These are phyloP conservation scores for Wickerhamiella australiensis DNA, from an alignment of 805 yeast genomes.

Conservation along the genomic window DNA sequence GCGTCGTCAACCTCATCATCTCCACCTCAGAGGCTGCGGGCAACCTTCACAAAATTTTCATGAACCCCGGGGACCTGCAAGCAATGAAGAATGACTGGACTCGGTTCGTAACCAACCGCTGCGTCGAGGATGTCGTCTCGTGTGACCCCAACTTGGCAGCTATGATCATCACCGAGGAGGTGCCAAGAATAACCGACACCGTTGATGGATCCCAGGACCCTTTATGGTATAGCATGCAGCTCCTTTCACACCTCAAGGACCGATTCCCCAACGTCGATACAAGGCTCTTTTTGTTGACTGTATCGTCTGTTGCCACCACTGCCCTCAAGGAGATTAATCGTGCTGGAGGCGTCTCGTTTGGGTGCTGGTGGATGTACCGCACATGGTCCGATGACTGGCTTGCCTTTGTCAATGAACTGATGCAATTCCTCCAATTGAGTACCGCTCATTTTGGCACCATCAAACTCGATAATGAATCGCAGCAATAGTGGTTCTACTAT, in stretches of 20 bases:
- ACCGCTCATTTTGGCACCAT: constrained; percentile 12
- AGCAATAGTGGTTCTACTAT: neutral
- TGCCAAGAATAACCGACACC: constrained; percentile 21
- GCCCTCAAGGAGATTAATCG: constrained; percentile 30
- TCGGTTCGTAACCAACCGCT: constrained; percentile 38
- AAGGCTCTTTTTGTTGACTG: constrained; percentile 40
- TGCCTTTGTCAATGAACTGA: constrained; percentile 48
- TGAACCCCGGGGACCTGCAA: constrained; percentile 33
- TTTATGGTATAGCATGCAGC: constrained; percentile 29
- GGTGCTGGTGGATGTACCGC: constrained; percentile 63
- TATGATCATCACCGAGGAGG: constrained; percentile 24
- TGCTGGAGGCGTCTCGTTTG: constrained; percentile 47
- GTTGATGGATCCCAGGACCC: constrained; percentile 11
- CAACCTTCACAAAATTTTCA: constrained; percentile 38
- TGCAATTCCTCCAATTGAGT: constrained; percentile 22
- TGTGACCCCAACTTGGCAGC: constrained; percentile 28
- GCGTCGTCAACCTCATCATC: constrained; percentile 42
- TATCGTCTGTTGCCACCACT: constrained; percentile 22
- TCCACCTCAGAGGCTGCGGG: constrained; percentile 43
- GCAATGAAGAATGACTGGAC: constrained; percentile 51
- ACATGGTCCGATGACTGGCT: constrained; percentile 71
- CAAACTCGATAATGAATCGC: constrained; percentile 1
- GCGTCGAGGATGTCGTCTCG: constrained; percentile 38
- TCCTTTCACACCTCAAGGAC: constrained; percentile 34
- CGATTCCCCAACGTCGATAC: constrained; percentile 43